Percentiles rank a stretch among this genome's conserved stretches.
phyloP scores from a whole-genome alignment of 2,329 filamentous ascomycete genomes.

The Cladophialophora immunda region DNA sequence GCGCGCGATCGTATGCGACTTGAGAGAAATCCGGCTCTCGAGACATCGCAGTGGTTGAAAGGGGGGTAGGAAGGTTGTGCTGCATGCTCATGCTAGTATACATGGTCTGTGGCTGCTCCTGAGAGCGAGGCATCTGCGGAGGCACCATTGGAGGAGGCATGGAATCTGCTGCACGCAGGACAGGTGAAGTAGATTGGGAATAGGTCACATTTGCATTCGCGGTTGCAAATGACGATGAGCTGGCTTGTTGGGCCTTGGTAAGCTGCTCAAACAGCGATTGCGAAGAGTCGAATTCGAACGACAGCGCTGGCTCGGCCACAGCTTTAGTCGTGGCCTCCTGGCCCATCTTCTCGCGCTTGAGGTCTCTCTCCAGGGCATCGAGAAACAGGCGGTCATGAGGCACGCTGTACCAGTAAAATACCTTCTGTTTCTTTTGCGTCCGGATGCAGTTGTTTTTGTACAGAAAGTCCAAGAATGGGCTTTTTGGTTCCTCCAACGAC shows the following conservation, averaged over 20 bases:
- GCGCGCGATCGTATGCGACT: conserved; percentile 86
- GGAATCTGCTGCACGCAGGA: conserved; percentile 87
- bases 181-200: conserved; percentile 84
- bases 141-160: conserved; percentile 94
- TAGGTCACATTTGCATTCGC: conserved; percentile 73
- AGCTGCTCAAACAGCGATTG: conserved; percentile 99
- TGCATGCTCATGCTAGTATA: conserved; percentile 76
- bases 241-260: conserved; percentile 98
- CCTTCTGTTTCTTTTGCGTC: conserved; percentile 99
- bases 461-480: conserved; percentile 95
- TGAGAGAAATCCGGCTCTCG: conserved; percentile 84
- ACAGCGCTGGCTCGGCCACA: conserved; percentile 94
- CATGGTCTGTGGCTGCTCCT: conserved; percentile 73
- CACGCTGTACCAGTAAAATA: conserved; percentile 99
- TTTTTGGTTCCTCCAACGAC: conserved; percentile 98
- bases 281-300: conserved; percentile 98
- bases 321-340: conserved; percentile 97
- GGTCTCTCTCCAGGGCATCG: conserved; percentile 93
- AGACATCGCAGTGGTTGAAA: conserved; percentile 78
- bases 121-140: conserved; percentile 64
- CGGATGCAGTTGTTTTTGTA: conserved; percentile 99
- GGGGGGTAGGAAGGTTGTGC: conserved; percentile 70
- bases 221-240: conserved; percentile 93
- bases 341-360: conserved; percentile 99
- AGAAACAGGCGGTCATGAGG: conserved; percentile 97